These are phyloP conservation scores for Sabuloglossum arenarium DNA, from an alignment of 495 filamentous ascomycete genomes.

Conservation along the genomic window DNA sequence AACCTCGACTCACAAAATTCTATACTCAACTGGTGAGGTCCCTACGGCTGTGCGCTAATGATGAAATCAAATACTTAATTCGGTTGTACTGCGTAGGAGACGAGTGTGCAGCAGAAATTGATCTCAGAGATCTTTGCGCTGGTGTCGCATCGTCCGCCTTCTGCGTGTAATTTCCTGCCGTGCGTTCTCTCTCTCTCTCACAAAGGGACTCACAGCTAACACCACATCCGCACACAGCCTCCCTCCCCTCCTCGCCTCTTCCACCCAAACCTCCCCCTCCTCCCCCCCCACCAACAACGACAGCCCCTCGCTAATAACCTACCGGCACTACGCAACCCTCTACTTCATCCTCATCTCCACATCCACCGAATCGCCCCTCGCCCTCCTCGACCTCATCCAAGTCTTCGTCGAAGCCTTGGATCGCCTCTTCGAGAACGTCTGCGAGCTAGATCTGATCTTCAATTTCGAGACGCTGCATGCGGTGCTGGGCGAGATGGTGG, in stretches of 20 bases:
- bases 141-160: slow-evolving; percentile 65
- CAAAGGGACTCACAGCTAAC: background rate
- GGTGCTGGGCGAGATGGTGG: slow-evolving; percentile 79
- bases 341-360: slow-evolving; percentile 98
- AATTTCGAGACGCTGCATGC: slow-evolving; percentile 96
- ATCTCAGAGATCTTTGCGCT: slow-evolving; percentile 97
- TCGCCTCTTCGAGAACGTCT: slow-evolving; percentile 91
- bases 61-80: too few relatives aligned
- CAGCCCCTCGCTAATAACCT: slow-evolving; percentile 85
- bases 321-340: slow-evolving; percentile 93
- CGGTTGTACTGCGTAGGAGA: slow-evolving; percentile 68
- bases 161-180: slow-evolving; percentile 94
- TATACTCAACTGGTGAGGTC: slow-evolving; percentile 78
- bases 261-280: slow-evolving; percentile 32
- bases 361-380: slow-evolving; percentile 89
- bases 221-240: slow-evolving; percentile 18
- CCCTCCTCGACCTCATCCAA: slow-evolving; percentile 88
- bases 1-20: slow-evolving; percentile 93
- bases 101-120: slow-evolving; percentile 82
- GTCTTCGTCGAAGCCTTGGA: slow-evolving; percentile 94
- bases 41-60: too few relatives aligned
- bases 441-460: slow-evolving; percentile 94
- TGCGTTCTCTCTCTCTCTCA: slow-evolving; percentile 6
- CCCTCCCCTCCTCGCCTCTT: slow-evolving; percentile 42
- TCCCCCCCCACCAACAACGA: slow-evolving; percentile 44